Evolutionary conservation across 805 yeast genomes (phyloP), one percentile per base, ranked within the genome.

Genomic region (Candida railenensis): DNA sequence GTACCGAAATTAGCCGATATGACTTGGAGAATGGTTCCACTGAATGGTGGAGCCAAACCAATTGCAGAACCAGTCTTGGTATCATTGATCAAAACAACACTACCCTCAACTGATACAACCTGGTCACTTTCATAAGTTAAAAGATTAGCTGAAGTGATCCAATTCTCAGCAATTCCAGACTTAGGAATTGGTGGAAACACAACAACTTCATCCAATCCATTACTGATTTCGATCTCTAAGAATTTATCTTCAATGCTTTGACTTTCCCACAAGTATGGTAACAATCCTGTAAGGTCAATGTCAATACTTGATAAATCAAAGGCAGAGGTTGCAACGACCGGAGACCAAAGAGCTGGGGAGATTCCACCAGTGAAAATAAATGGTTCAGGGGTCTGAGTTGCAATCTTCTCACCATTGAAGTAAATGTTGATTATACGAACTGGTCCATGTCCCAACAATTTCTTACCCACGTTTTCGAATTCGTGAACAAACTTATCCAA

Each of bases 351-450:
- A 3, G 84, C 74, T 1, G 96, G 96, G 1, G 90, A 78, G 30
- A 83, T 66, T 2, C 96, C 96, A 4, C 96, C 96, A 1, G 96
- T 82, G 66, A 75, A 89, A 14, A 89, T 76, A 5, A 83, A 79
- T 1, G 92, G 91, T 53, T 78, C 81, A 2, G 96, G 95, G 21
- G 82, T 69, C 22, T 77, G 77, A 2, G 82, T 67, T 2, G 84
- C 84, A 5, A 88, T 77, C 43, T 85, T 74, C 21, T 71, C 54
- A 25, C 78, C 88, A 53, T 83, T 76, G 40, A 85, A 66, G 51
- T 71, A 83, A 3, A 87, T 80, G 53, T 84, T 81, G 14, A 87
- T 71, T 21, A 81, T 69, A 47, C 96, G 76, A 41, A 82, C 71
- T 1, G 96, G 91, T 0, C 94, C 94, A 59, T 82, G 85, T 4